Conservation (phyloP, 1,284 basidiomycete species). For the Termitomyces sp. region DNA sequence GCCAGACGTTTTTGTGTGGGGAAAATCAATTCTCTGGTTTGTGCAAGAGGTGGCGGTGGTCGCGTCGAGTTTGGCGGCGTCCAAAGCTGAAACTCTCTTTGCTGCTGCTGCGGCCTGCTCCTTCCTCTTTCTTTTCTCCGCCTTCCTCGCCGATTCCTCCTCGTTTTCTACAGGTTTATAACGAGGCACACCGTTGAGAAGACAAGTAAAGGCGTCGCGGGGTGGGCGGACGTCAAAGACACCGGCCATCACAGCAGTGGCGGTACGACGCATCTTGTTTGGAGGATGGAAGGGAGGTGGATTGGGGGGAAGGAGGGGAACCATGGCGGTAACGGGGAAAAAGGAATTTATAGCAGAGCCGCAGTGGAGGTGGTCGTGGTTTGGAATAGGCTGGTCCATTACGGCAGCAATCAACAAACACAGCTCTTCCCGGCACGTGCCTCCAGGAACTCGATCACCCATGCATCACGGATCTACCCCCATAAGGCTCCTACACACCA, state of each 20-base stretch:
- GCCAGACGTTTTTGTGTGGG: slow-evolving; percentile 25
- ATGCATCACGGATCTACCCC: slow-evolving; percentile 20
- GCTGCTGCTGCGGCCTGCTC: slow-evolving; percentile 31
- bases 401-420: slow-evolving; percentile 49
- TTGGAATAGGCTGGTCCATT: slow-evolving; percentile 37
- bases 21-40: slow-evolving; percentile 23
- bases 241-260: slow-evolving; percentile 69
- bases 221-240: slow-evolving; percentile 59
- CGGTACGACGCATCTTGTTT: slow-evolving; percentile 60
- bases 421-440: slow-evolving; percentile 32
- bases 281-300: slow-evolving; percentile 26
- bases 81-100: slow-evolving; percentile 19
- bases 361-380: slow-evolving; percentile 44
- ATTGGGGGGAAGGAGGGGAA: slow-evolving; percentile 29
- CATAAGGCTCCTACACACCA: slow-evolving; percentile 5
- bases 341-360: slow-evolving; percentile 28
- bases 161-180: slow-evolving; percentile 59
- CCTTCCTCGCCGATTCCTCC: slow-evolving; percentile 46
- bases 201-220: slow-evolving; percentile 70
- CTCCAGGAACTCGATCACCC: slow-evolving; percentile 29
- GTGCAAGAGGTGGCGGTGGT: slow-evolving; percentile 22
- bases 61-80: slow-evolving; percentile 18
- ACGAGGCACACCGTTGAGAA: slow-evolving; percentile 67
- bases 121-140: slow-evolving; percentile 46
- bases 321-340: slow-evolving; percentile 26